Evolutionary conservation across 164 flowering plant species (phyloP), one percentile per base, ranked within the genome.

Genomic region (Macadamia tetraphylla): DNA sequence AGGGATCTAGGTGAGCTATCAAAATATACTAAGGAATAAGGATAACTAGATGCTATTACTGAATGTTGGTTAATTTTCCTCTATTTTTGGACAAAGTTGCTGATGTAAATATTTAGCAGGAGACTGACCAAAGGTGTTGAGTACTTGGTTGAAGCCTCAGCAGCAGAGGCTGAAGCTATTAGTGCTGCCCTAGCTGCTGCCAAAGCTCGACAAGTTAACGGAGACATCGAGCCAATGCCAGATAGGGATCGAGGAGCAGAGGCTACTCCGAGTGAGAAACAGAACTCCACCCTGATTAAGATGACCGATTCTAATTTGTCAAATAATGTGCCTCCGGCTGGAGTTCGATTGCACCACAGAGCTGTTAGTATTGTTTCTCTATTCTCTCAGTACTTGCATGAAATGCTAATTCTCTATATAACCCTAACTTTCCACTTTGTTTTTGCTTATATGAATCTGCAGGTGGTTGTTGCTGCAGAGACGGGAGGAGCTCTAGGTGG

Each of bases 101-200:
- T 63, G 44, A 3, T 9, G 12, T 62, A 42, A 1, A n/a, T 43
- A 17, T 46, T 51, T 2, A 74, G 65, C 77, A 88, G 94, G 81
- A 83, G 87, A 75, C 66, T 68, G 57, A 85, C 75, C 76, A 87
- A 87, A 79, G 94, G 88, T 18, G 94, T 88, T 62, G 94, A 88
- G 65, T 85, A 83, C 75, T 75, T 88, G 75, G 94, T 88, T 78
- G 87, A 87, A 79, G 94, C 94, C 55, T 82, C 94, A 32, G 88
- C 89, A 55, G 94, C 89, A 67, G 94, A 88, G 80, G 90, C 90
- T 58, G 91, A 88, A 72, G 94, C 94, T 63, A 88, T 88, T 51
- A 85, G 77, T 83, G 90, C 88, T 48, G 78, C 94, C 53, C 42
- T 87, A 66, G 91, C 91, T 64, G 91, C 94, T 72, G 94, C 89